Conservation (phyloP, 345 rosid genomes). For the Acer negundo region DNA sequence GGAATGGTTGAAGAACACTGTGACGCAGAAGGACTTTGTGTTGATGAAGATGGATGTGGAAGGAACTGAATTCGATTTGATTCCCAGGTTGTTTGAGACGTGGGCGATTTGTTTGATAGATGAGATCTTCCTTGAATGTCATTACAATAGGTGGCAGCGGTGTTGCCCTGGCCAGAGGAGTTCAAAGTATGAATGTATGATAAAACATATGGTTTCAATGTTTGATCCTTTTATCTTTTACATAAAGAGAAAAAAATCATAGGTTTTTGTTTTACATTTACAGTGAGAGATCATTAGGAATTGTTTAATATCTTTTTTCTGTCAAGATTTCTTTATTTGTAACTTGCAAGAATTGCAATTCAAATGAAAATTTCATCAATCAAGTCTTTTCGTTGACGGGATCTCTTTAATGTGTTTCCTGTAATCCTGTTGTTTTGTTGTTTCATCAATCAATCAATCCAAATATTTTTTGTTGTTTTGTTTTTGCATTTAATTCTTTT, state of each 20-base stretch:
- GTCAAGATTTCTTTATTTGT: conserved; percentile 28
- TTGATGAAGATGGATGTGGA: conserved; percentile 99
- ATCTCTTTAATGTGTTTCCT: not conserved
- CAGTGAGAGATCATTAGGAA: conserved; percentile 29
- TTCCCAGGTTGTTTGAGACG: conserved; percentile 75
- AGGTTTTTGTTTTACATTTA: conserved; percentile 9
- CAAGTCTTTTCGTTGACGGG: not conserved
- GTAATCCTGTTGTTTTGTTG: too few relatives aligned
- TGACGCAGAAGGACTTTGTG: conserved; percentile 78
- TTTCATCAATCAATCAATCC: too few relatives aligned
- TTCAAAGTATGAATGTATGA: conserved; percentile 75
- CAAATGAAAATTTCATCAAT: conserved; percentile 23
- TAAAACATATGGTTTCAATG: too few relatives aligned
- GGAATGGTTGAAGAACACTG: conserved; percentile 80
- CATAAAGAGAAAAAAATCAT: not conserved
- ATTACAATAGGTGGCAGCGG: conserved; percentile 98
- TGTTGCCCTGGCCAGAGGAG: conserved; percentile 97
- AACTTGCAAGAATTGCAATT: conserved; percentile 36
- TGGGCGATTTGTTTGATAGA: conserved; percentile 94
- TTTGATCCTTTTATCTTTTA: not conserved
- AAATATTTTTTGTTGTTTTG: too few relatives aligned
- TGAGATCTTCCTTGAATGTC: conserved; percentile 94
- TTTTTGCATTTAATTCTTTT: too few relatives aligned
- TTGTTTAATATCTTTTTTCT: conserved; percentile 17
- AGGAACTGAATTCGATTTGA: conserved; percentile 95